Evolutionary conservation across 257 asterid species (phyloP).

Genomic region (Salvia splendens): DNA sequence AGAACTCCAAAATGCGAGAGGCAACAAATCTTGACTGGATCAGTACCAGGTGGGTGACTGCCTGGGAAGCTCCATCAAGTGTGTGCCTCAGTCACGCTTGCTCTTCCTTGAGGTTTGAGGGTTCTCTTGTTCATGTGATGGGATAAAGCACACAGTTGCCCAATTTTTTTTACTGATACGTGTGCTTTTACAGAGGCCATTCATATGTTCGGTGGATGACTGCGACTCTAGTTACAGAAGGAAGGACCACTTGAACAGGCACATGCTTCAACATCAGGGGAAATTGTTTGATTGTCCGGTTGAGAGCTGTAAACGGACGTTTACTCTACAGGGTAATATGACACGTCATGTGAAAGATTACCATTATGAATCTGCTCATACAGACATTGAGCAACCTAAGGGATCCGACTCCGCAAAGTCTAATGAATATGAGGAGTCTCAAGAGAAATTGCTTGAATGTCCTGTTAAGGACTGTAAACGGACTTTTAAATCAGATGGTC

Average conservation of each 20-base stretch:
- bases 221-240: slow-evolving; percentile 79
- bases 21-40: slow-evolving; percentile 81
- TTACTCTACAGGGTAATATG: slow-evolving; percentile 64
- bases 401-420: slow-evolving; percentile 59
- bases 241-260: slow-evolving; percentile 81
- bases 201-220: slow-evolving; percentile 73
- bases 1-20: slow-evolving; percentile 98
- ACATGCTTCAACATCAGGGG: slow-evolving; percentile 83
- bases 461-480: slow-evolving; percentile 53
- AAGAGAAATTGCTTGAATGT: slow-evolving; percentile 59
- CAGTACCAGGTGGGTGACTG: slow-evolving; percentile 99
- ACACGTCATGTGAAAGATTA: slow-evolving; percentile 64
- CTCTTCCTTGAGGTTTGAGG: slow-evolving; percentile 54
- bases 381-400: slow-evolving; percentile 40
- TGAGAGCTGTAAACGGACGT: slow-evolving; percentile 52
- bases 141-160: background rate
- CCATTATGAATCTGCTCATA: slow-evolving; percentile 47
- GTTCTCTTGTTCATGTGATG: slow-evolving; percentile 19
- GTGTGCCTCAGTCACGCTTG: slow-evolving; percentile 92
- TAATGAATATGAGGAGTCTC: slow-evolving; percentile 63
- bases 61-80: slow-evolving; percentile 99
- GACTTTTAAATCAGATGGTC: slow-evolving; percentile 57
- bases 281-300: slow-evolving; percentile 66
- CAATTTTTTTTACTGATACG: slow-evolving; percentile 21
- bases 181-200: slow-evolving; percentile 65